phyloP scores from a whole-genome alignment of 768 basidiomycete species.

The Boletus vinaceobasis region DNA sequence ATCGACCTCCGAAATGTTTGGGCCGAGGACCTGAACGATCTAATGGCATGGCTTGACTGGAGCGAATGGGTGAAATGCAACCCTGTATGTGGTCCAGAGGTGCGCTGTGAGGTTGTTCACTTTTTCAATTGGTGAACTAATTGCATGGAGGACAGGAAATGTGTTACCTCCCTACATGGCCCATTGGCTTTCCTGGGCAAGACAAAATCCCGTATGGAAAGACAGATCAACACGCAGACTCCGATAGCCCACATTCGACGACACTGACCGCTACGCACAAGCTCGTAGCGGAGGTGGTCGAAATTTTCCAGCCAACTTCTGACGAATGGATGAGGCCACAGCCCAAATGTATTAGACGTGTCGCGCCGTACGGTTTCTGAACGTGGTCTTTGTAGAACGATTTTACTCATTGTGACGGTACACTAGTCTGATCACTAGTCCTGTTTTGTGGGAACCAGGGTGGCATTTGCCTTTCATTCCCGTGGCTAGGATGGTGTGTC shows the following conservation, averaged over 20 bases:
- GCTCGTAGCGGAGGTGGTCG: neutral
- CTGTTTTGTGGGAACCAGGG: neutral
- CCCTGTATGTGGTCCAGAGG: conserved; percentile 45
- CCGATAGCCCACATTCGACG: neutral
- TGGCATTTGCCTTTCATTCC: neutral
- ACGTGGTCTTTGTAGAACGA: neutral
- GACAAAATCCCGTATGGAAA: neutral
- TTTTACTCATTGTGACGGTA: neutral
- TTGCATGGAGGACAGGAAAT: conserved; percentile 7
- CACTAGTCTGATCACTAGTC: neutral
- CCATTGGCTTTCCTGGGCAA: conserved; percentile 4
- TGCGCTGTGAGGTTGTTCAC: conserved; percentile 8
- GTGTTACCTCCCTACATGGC: conserved; percentile 23
- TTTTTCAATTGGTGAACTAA: neutral
- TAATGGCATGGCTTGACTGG: conserved; percentile 54
- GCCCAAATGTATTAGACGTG: conserved; percentile 11
- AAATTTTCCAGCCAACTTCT: neutral
- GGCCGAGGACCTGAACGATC: conserved; percentile 28
- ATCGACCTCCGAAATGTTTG: conserved; percentile 26
- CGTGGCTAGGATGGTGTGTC: neutral
- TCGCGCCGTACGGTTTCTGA: conserved; percentile 4
- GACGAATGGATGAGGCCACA: conserved; percentile 10
- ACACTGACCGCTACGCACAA: neutral
- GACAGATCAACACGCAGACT: neutral
- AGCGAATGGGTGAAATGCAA: conserved; percentile 45